These are phyloP conservation scores for Venturiaceae sp. DNA, from an alignment of 2,329 filamentous ascomycete species.

Conservation along the genomic window DNA sequence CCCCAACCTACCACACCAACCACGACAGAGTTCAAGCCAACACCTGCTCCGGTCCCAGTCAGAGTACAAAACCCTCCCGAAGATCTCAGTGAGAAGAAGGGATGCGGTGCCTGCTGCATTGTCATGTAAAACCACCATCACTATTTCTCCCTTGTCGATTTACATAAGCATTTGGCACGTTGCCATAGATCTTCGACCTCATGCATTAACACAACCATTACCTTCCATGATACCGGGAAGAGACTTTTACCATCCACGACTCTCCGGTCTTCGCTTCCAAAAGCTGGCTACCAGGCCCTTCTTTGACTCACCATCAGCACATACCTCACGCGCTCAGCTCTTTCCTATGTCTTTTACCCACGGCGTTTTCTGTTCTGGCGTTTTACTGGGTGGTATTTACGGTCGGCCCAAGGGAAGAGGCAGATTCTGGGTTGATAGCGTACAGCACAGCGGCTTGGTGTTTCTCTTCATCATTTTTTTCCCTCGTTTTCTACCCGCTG, in stretches of 20 bases:
- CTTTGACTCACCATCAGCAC: neutral
- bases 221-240: neutral
- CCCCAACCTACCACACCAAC: slow-evolving; percentile 14
- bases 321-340: neutral
- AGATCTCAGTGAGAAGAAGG: slow-evolving; percentile 45
- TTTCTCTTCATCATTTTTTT: slow-evolving; percentile 12
- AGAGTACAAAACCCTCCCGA: slow-evolving; percentile 46
- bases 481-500: slow-evolving; percentile 8
- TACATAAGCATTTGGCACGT: neutral
- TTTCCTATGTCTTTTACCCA: slow-evolving; percentile 1
- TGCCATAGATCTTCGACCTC: neutral
- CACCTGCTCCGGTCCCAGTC: slow-evolving; percentile 31
- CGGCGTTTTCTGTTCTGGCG: slow-evolving; percentile 15
- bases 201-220: neutral
- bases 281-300: neutral
- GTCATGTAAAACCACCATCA: slow-evolving; percentile 49
- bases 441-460: slow-evolving; percentile 20
- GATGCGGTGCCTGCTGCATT: slow-evolving; percentile 60
- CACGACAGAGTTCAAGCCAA: slow-evolving; percentile 12
- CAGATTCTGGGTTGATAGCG: slow-evolving; percentile 20
- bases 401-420: slow-evolving; percentile 10
- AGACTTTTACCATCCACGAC: neutral
- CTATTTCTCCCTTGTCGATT: neutral
- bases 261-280: neutral
- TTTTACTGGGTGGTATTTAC: slow-evolving; percentile 17